These are phyloP conservation scores for Pythium diclinum DNA, from an alignment of 352 stramenopile species.

Conservation along the genomic window DNA sequence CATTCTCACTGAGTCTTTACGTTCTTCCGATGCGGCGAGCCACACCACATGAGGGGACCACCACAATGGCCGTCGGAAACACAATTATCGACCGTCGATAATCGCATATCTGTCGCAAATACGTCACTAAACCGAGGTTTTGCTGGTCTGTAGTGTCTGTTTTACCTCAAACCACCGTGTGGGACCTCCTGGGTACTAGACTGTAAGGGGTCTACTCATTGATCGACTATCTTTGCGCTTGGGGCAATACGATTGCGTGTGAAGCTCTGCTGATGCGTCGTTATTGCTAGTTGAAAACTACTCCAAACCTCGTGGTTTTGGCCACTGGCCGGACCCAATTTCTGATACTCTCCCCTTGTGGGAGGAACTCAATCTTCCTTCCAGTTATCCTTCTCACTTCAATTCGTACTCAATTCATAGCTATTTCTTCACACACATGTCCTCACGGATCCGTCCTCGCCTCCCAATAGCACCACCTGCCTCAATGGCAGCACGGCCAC, in stretches of 20 bases:
- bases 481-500: constrained; percentile 53
- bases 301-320: constrained; percentile 88
- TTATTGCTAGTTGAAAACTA: constrained; percentile 96
- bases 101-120: constrained; percentile 11
- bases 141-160: too few relatives aligned
- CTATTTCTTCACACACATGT: constrained; percentile 17
- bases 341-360: constrained; percentile 80
- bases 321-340: constrained; percentile 91
- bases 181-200: constrained; percentile 23
- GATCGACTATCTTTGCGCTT: constrained; percentile 83
- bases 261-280: constrained; percentile 93
- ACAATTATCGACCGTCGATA: background rate
- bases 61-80: constrained; percentile 16
- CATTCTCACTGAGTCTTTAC: constrained; percentile 40
- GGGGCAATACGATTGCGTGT: constrained; percentile 92
- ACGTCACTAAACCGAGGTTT: constrained; percentile 11
- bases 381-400: background rate
- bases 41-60: constrained; percentile 17
- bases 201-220: background rate
- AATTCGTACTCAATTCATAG: background rate
- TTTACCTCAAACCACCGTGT: constrained; percentile 20
- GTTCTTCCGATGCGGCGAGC: constrained; percentile 8
- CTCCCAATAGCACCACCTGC: constrained; percentile 56
- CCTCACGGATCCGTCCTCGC: constrained; percentile 63
- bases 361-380: constrained; percentile 34